These are phyloP conservation scores for Cercospora zeina DNA, from an alignment of 2,329 filamentous ascomycete genomes.

Conservation along the genomic window DNA sequence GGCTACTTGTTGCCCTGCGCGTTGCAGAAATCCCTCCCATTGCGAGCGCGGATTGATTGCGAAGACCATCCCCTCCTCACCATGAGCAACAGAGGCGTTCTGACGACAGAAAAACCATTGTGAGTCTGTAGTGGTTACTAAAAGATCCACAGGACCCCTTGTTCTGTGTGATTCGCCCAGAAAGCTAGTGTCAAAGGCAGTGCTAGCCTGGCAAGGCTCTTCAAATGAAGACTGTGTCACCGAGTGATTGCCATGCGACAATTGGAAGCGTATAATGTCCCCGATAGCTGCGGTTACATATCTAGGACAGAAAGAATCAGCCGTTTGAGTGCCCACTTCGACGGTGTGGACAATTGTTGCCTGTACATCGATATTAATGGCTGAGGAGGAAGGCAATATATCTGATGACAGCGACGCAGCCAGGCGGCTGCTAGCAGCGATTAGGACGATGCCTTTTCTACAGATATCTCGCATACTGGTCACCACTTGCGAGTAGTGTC, in stretches of 20 bases:
- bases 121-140: neutral
- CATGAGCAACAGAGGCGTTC: neutral
- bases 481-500: no score
- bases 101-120: neutral
- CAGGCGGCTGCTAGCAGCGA: no score
- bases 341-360: no score
- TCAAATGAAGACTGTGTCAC: neutral
- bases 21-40: neutral
- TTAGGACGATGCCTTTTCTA: no score
- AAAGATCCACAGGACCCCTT: neutral
- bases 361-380: no score
- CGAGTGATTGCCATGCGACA: constrained; percentile 22
- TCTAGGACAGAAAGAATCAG: no score
- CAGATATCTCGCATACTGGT: no score
- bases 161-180: neutral
- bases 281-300: neutral
- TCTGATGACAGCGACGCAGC: no score
- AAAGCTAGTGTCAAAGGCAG: neutral
- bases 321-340: no score
- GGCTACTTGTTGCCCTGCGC: neutral
- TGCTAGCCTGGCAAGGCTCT: neutral
- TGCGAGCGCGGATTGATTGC: no score
- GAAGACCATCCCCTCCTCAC: no score
- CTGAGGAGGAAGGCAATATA: no score
- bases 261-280: constrained; percentile 33